These are phyloP conservation scores for Apiotrichum domesticum DNA, from an alignment of 1,284 basidiomycete species.

Conservation along the genomic window DNA sequence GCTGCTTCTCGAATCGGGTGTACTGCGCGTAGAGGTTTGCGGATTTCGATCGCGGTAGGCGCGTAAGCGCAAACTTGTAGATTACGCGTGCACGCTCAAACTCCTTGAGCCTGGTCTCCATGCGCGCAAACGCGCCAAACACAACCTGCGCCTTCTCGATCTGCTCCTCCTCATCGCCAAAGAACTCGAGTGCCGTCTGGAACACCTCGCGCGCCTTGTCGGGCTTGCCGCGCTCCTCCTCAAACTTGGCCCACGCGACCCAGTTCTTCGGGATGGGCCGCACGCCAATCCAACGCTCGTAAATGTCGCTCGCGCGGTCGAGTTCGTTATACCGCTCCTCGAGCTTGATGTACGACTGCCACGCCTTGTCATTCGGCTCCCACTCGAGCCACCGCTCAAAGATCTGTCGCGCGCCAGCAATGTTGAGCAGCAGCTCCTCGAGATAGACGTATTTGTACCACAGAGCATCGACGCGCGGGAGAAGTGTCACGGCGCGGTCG, in stretches of 20 bases:
- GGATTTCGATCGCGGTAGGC: conserved; percentile 85
- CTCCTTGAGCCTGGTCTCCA: conserved; percentile 94
- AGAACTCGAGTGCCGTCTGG: conserved; percentile 93
- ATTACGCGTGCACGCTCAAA: conserved; percentile 94
- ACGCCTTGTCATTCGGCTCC: conserved; percentile 99
- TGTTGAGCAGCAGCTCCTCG: conserved; percentile 93
- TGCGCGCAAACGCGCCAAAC: conserved; percentile 93
- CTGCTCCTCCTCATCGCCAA: conserved; percentile 94
- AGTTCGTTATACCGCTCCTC: conserved; percentile 89
- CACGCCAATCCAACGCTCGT: conserved; percentile 90
- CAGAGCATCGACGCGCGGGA: conserved; percentile 81
- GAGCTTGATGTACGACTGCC: conserved; percentile 97
- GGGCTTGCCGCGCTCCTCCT: conserved; percentile 78
- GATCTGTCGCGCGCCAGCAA: conserved; percentile 89
- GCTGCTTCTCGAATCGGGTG: conserved; percentile 97
- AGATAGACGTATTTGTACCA: conserved; percentile 99
- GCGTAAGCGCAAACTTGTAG: conserved; percentile 94
- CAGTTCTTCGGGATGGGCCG: conserved; percentile 91
- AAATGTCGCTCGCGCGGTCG: conserved; percentile 85
- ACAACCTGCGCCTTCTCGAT: conserved; percentile 90
- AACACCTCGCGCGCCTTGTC: conserved; percentile 95
- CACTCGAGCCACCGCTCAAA: conserved; percentile 99
- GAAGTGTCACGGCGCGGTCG: conserved; percentile 90
- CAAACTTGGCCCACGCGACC: conserved; percentile 95
- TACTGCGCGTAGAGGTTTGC: conserved; percentile 73